Percentiles rank a stretch among this genome's conserved stretches.
These are phyloP conservation scores for Helianthus tuberosus DNA, from an alignment of 129 eudicot genomes.

Conservation along the genomic window DNA sequence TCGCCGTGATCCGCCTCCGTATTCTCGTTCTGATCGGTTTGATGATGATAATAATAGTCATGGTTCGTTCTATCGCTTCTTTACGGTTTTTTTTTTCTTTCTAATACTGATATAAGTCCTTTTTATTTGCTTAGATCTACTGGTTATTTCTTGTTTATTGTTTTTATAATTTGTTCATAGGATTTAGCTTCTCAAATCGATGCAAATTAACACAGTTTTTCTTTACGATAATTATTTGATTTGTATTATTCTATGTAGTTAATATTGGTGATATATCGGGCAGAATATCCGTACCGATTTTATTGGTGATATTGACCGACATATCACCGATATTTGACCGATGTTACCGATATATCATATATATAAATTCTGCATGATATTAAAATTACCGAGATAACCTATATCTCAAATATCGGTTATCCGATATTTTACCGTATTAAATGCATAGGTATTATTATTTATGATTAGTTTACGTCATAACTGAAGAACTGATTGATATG, in stretches of 20 bases:
- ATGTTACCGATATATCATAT: no score
- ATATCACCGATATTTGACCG: no score
- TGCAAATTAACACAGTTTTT: not conserved
- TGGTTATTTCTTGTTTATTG: not conserved
- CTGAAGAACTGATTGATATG: not conserved
- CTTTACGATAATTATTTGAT: not conserved
- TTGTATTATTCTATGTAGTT: no score
- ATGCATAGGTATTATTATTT: not conserved
- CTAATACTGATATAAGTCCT: not conserved
- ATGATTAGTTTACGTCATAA: not conserved
- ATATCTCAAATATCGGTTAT: no score
- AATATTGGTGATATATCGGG: no score
- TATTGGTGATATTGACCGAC: no score
- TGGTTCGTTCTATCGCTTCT: constrained; percentile 44
- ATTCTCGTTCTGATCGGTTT: constrained; percentile 67
- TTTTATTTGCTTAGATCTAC: constrained; percentile 1
- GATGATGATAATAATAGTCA: constrained; percentile 34
- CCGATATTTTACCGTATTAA: no score
- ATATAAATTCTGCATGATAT: no score
- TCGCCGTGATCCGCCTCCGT: constrained; percentile 77
- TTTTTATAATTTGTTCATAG: not conserved
- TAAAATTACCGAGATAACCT: no score
- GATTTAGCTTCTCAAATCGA: not conserved
- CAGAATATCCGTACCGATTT: no score
- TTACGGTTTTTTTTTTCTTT: not conserved